Conservation (phyloP, 139 green algal species). For the Dunaliella primolecta region DNA sequence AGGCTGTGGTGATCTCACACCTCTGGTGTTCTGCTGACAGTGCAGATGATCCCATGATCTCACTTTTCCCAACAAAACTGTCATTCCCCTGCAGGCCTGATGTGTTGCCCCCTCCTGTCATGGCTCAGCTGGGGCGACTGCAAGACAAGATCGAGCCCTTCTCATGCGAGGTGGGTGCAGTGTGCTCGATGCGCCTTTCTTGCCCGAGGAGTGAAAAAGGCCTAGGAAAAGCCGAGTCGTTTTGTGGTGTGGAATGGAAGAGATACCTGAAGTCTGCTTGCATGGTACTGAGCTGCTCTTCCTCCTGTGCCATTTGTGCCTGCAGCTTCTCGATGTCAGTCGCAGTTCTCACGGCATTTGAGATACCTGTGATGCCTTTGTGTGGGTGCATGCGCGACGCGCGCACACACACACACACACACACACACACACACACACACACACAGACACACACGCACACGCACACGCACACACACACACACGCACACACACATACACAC, state of each 20-base stretch:
- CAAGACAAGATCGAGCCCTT: slow-evolving; percentile 92
- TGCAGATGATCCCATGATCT: no score
- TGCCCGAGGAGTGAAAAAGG: no score
- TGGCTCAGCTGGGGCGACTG: slow-evolving; percentile 81
- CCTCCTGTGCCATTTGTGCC: no score
- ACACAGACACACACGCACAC: background rate
- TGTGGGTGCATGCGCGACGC: background rate
- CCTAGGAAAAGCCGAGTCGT: no score
- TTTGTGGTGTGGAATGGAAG: no score
- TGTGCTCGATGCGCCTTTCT: background rate
- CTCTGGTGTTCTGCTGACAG: no score
- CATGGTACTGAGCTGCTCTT: no score
- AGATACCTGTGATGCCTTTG: no score
- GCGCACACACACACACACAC: background rate
- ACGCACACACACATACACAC: background rate
- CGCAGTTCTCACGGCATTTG: no score
- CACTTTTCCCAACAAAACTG: background rate
- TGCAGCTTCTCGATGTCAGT: no score
- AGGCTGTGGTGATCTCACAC: no score
- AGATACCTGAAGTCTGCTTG: no score
- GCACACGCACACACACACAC: background rate
- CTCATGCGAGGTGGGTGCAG: slow-evolving; percentile 25
- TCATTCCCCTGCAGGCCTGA: slow-evolving; percentile 64
- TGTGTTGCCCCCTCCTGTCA: slow-evolving; percentile 76
- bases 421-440: background rate